These are phyloP conservation scores for Cryomyces antarcticus DNA, from an alignment of 495 filamentous ascomycete species.

Conservation along the genomic window DNA sequence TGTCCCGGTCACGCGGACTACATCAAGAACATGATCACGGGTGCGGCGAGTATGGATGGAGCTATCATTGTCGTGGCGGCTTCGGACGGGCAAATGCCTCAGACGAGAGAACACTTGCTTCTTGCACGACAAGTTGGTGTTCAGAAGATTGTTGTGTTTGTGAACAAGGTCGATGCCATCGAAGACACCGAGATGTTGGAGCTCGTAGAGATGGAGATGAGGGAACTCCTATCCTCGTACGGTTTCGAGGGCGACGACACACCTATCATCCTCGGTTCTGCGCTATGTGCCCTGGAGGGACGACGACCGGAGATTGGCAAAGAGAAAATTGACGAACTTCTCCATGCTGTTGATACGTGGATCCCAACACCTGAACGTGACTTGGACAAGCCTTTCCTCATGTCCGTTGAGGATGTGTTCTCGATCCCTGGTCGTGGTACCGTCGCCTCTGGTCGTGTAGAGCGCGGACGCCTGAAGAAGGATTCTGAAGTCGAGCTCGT, in stretches of 20 bases:
- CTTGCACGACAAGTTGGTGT: constrained; percentile 96
- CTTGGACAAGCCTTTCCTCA: constrained; percentile 92
- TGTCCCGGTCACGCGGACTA: constrained; percentile 99
- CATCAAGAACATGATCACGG: constrained; percentile 99
- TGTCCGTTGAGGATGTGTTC: constrained; percentile 97
- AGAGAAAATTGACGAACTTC: constrained; percentile 67
- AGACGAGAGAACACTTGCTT: constrained; percentile 94
- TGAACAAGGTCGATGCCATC: constrained; percentile 95
- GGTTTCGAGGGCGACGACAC: constrained; percentile 97
- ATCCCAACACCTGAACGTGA: constrained; percentile 85
- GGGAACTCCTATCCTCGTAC: constrained; percentile 77
- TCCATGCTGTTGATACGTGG: constrained; percentile 83
- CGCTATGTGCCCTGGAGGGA: constrained; percentile 82
- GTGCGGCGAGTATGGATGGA: constrained; percentile 92
- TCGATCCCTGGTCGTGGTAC: constrained; percentile 95
- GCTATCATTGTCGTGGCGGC: constrained; percentile 97
- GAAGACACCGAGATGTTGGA: constrained; percentile 99
- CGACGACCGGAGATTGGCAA: constrained; percentile 72
- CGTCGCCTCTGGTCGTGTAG: constrained; percentile 88
- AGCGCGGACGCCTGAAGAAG: constrained; percentile 82
- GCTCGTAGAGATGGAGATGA: constrained; percentile 99
- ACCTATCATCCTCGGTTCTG: constrained; percentile 88
- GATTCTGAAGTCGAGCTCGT: constrained; percentile 86
- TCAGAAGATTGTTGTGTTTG: constrained; percentile 93
- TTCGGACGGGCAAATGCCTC: constrained; percentile 98